Evolutionary conservation across 2,329 filamentous ascomycete genomes (phyloP).

Genomic region (Colletotrichum ledebouriae): DNA sequence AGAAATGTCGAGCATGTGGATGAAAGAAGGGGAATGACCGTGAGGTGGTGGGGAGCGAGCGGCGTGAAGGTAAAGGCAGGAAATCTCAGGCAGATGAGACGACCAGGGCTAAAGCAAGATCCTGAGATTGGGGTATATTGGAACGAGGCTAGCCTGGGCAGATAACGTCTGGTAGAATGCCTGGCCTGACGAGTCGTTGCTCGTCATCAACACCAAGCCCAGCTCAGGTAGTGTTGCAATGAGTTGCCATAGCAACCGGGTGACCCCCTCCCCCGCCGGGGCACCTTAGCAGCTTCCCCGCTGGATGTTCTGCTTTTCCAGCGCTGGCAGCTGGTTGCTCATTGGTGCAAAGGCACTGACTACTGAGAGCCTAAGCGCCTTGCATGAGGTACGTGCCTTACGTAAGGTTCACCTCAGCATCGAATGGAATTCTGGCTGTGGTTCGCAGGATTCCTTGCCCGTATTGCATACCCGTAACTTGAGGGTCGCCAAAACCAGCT

Average conservation of each 20-base stretch:
- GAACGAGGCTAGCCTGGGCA: not conserved
- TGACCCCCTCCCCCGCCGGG: no score
- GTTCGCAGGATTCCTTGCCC: no score
- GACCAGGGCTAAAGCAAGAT: slow-evolving; percentile 1
- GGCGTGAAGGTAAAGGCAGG: slow-evolving; percentile 12
- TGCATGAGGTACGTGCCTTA: no score
- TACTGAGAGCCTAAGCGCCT: no score
- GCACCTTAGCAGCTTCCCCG: no score
- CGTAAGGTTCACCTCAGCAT: no score
- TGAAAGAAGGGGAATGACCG: slow-evolving; percentile 28
- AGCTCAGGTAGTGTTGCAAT: not conserved
- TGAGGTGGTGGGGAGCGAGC: slow-evolving; percentile 14
- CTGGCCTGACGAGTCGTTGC: not conserved
- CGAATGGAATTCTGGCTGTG: no score
- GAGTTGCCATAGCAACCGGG: slow-evolving; percentile 10
- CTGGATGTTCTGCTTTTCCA: not conserved
- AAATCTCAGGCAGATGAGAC: not conserved
- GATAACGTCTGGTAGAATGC: not conserved
- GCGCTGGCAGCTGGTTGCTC: not conserved
- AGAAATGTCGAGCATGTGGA: slow-evolving; percentile 3
- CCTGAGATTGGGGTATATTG: not conserved
- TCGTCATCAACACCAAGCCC: slow-evolving; percentile 8
- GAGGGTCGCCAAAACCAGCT: no score
- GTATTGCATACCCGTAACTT: no score
- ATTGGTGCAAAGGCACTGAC: no score